Percentiles rank a stretch among this genome's conserved stretches.
phyloP scores from a whole-genome alignment of 2,329 filamentous ascomycete genomes.

The Grosmannia penicillata region DNA sequence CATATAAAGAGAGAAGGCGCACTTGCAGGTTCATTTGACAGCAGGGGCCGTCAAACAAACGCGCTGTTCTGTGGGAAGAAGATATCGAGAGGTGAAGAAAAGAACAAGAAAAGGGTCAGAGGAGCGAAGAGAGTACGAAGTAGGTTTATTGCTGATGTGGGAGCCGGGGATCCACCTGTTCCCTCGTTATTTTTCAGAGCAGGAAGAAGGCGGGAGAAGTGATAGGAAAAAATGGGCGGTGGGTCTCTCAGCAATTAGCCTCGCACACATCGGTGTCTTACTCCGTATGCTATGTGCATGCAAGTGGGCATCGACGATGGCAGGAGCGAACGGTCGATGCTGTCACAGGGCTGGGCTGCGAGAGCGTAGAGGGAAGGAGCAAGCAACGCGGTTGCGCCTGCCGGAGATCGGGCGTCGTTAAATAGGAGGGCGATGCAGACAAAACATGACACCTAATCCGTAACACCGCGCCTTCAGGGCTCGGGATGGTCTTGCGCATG shows the following conservation, averaged over 20 bases:
- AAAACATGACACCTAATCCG: neutral
- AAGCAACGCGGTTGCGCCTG: too few relatives aligned
- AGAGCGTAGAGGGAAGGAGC: too few relatives aligned
- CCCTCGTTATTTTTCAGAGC: neutral
- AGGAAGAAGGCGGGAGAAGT: conserved; percentile 9
- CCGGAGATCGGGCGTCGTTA: too few relatives aligned
- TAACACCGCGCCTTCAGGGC: too few relatives aligned
- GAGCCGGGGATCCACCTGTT: neutral
- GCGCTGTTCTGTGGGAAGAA: conserved; percentile 37
- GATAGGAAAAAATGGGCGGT: conserved; percentile 4
- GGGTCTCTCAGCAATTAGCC: neutral
- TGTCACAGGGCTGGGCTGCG: too few relatives aligned
- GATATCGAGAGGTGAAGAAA: conserved; percentile 3
- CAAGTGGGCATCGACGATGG: too few relatives aligned
- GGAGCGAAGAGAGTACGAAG: neutral
- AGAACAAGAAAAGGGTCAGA: neutral
- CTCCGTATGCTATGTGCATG: too few relatives aligned
- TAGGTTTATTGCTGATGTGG: neutral
- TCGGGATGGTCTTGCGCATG: neutral
- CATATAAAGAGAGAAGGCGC: conserved; percentile 45
- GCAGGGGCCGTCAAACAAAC: conserved; percentile 81
- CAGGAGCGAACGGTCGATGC: too few relatives aligned
- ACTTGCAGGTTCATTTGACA: conserved; percentile 99
- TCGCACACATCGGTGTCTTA: too few relatives aligned
- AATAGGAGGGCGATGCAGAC: too few relatives aligned